Base-by-base conservation (phyloP, 805 yeast genomes). In the Candida nitratophila region DNA sequence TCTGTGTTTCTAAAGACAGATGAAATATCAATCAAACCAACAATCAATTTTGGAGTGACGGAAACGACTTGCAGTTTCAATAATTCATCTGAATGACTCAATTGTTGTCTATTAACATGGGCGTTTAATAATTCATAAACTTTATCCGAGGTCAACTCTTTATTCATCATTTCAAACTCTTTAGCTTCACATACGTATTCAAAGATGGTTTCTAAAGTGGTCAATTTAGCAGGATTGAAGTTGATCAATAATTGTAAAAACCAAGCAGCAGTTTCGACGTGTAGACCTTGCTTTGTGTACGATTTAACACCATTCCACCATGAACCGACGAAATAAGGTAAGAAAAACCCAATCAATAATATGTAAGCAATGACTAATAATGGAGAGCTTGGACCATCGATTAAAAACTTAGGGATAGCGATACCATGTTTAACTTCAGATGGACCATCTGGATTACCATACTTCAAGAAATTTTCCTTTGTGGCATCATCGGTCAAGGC, bases 361-460 rank as follows among this genome's bases (percentile, higher is more conserved):
- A 88, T 77, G 62, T 93, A 93, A 4, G 73, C 51, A 2, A 76
- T 61, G 15, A 83, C 73, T 24, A 85, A 66, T 47, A 88, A 68
- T 20, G 83, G 54, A 4, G 95, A 81, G 20, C 81, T 81, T 46
- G 80, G 73, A 37, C 95, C 89, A 50, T 88, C 96, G 27, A 95
- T 86, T 48, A 93, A 72, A 65, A 86, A 88, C 60, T 84, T 81
- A 29, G 99, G 99, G 51, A 93, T 68, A 0, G 98, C 99, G 63
- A 93, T 89, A 49, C 99, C 99, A 61, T 88, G 96, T 19, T 83
- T 69, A 17, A 83, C 74, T 24, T 86, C 86, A 64, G 87, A 96
- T 36, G 95, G 96, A 37, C 99, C 99, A 68, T 93, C 99, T 4
- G 99, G 99, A 61, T 95, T 96, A 41, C 99, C 99, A 57, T 83